Percentiles rank a stretch among this genome's conserved stretches.
phyloP scores from a whole-genome alignment of 2,329 filamentous ascomycete species.

The Basipetospora chlamydospora region DNA sequence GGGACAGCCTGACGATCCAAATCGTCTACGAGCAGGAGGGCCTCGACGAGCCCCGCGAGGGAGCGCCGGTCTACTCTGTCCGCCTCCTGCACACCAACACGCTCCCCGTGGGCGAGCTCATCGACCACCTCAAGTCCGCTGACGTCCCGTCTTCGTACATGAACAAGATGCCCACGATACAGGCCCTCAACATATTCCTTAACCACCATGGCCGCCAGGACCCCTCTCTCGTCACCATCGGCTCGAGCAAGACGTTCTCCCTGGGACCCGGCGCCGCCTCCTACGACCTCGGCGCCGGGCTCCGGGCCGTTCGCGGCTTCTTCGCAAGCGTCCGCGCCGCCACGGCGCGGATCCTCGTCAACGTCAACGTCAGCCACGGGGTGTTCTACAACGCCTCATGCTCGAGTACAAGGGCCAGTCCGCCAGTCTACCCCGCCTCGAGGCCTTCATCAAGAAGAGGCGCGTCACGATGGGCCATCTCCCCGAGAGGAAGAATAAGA shows the following conservation, averaged over 20 bases:
- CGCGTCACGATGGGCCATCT: conserved; percentile 25
- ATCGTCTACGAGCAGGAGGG: conserved; percentile 15
- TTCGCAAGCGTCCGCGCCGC: conserved; percentile 39
- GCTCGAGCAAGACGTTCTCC: conserved; percentile 34
- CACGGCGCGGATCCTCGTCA: conserved; percentile 38
- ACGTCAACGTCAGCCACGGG: conserved; percentile 38
- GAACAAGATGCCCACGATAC: conserved; percentile 11
- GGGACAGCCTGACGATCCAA: conserved; percentile 4
- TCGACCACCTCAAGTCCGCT: conserved; percentile 15
- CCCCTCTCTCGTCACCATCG: conserved; percentile 23
- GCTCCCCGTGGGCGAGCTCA: conserved; percentile 12
- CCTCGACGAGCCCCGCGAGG: conserved; percentile 13
- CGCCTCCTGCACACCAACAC: conserved; percentile 12
- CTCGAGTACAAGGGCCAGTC: background rate
- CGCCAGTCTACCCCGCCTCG: conserved; percentile 10
- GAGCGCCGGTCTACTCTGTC: conserved; percentile 11
- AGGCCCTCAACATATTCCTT: conserved; percentile 36
- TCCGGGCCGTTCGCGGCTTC: conserved; percentile 31
- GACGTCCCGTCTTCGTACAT: conserved; percentile 9
- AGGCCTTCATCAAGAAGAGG: conserved; percentile 22
- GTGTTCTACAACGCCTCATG: conserved; percentile 24
- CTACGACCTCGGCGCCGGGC: conserved; percentile 13
- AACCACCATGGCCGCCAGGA: conserved; percentile 27
- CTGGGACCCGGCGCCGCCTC: background rate
- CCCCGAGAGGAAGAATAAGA: conserved; percentile 16